Evolutionary conservation across 2,329 filamentous ascomycete genomes (phyloP).

Genomic region (Periconia macrospinosa): DNA sequence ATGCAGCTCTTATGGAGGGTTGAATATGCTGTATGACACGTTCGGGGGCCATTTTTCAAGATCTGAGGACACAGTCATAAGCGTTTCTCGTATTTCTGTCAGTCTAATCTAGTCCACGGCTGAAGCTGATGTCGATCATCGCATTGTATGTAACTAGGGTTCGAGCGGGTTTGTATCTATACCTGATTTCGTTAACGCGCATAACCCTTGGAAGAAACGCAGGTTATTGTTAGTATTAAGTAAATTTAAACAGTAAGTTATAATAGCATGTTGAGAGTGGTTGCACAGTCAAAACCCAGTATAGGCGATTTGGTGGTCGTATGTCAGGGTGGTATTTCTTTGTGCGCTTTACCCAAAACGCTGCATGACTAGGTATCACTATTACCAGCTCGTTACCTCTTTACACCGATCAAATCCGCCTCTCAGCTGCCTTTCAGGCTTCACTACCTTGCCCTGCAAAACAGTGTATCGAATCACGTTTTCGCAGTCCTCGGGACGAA

Average conservation of each 20-base stretch:
- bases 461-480: constrained; percentile 88
- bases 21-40: too few species aligned
- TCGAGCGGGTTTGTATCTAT: neutral
- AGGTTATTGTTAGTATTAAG: too few species aligned
- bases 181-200: neutral
- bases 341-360: neutral
- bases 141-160: neutral
- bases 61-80: too few species aligned
- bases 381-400: constrained; percentile 83
- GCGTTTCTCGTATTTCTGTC: neutral
- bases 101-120: neutral
- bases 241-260: too few species aligned
- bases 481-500: constrained; percentile 87
- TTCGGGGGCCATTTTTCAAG: too few species aligned
- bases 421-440: constrained; percentile 80
- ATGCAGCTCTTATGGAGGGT: too few species aligned
- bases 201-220: too few species aligned
- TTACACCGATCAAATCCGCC: constrained; percentile 86
- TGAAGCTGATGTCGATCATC: neutral
- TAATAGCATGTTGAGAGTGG: too few species aligned
- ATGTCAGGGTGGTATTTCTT: neutral
- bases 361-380: constrained; percentile 7
- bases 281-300: too few species aligned
- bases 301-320: too few species aligned
- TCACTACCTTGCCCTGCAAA: constrained; percentile 89